These are phyloP conservation scores for Galium porrigens DNA, from an alignment of 305 asterid genomes.

Conservation along the genomic window DNA sequence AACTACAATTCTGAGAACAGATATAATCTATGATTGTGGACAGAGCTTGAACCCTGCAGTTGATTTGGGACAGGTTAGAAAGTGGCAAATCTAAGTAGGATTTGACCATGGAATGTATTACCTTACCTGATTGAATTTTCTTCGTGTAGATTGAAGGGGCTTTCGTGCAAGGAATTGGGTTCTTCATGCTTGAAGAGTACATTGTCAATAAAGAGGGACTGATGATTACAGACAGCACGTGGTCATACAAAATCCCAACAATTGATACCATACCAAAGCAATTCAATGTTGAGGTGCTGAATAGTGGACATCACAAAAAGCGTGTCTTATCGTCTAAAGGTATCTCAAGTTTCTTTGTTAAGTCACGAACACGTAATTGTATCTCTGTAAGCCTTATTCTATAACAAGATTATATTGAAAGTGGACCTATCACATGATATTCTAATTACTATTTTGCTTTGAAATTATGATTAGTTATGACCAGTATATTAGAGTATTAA, in stretches of 20 bases:
- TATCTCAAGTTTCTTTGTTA: conserved; percentile 11
- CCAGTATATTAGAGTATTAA: background rate
- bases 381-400: background rate
- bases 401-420: background rate
- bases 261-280: conserved; percentile 60
- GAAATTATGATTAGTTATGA: background rate
- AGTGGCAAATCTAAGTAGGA: background rate
- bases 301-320: conserved; percentile 43
- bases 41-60: conserved; percentile 71
- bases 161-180: conserved; percentile 73
- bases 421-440: background rate
- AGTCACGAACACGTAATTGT: background rate
- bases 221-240: conserved; percentile 36
- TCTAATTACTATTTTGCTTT: background rate
- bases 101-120: background rate
- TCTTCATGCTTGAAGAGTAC: conserved; percentile 72
- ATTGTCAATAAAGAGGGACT: conserved; percentile 39
- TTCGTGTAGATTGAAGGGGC: conserved; percentile 62
- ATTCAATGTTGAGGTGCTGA: conserved; percentile 46
- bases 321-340: conserved; percentile 77
- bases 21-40: conserved; percentile 61
- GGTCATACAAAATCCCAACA: conserved; percentile 74
- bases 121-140: background rate
- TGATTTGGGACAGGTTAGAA: conserved; percentile 60
- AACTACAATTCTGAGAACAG: conserved; percentile 37